Percentiles rank a stretch among this genome's conserved stretches.
These are phyloP conservation scores for Echium plantagineum DNA, from an alignment of 257 asterid genomes.

Conservation along the genomic window DNA sequence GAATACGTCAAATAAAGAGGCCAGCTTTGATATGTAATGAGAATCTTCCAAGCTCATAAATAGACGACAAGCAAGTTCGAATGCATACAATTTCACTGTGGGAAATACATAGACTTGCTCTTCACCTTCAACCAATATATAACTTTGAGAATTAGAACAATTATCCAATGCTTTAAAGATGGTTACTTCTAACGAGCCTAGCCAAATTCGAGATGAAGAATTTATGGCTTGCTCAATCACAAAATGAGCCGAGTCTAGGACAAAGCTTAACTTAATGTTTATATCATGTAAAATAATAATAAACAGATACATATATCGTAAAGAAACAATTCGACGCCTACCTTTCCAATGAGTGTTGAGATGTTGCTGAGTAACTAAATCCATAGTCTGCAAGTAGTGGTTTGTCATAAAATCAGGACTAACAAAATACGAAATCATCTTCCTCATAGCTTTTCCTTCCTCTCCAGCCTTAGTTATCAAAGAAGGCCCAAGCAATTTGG, in stretches of 20 bases:
- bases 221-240: too few species aligned
- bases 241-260: too few species aligned
- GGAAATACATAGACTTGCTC: slow-evolving; percentile 6
- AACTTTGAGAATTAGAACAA: neutral
- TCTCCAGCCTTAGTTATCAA: slow-evolving; percentile 42
- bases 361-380: slow-evolving; percentile 46
- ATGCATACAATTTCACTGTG: slow-evolving; percentile 3
- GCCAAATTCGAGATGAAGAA: too few species aligned
- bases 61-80: slow-evolving; percentile 10
- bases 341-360: slow-evolving; percentile 39
- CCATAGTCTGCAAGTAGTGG: slow-evolving; percentile 49
- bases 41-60: slow-evolving; percentile 11
- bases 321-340: neutral
- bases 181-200: too few species aligned
- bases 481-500: slow-evolving; percentile 41
- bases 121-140: neutral
- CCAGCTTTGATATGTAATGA: neutral
- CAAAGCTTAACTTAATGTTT: too few species aligned
- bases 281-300: too few species aligned
- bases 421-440: slow-evolving; percentile 42
- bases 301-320: too few species aligned
- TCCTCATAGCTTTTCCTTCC: slow-evolving; percentile 52
- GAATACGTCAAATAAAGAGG: slow-evolving; percentile 1
- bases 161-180: too few species aligned
- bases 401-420: slow-evolving; percentile 51